These are phyloP conservation scores for Ilyonectria sp. DNA, from an alignment of 2,329 filamentous ascomycete species.

Conservation along the genomic window DNA sequence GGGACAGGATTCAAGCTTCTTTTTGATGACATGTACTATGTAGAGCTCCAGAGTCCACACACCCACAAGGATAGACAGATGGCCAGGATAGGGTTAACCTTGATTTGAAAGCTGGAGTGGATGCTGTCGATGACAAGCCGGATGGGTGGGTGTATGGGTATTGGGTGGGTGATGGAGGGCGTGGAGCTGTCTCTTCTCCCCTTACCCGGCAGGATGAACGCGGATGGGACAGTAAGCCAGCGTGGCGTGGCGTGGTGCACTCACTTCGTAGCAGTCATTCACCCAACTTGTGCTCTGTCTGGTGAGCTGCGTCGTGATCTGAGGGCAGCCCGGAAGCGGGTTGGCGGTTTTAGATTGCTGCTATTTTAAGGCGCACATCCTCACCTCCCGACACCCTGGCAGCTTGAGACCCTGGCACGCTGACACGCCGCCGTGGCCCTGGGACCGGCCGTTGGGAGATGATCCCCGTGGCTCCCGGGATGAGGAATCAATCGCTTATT, in stretches of 20 bases:
- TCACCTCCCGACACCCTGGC: constrained; percentile 2
- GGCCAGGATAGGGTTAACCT: not conserved
- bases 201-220: not conserved
- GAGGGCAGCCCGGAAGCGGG: not conserved
- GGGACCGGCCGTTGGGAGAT: not conserved
- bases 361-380: constrained; percentile 10
- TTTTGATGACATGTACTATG: too few species aligned
- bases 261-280: not conserved
- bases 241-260: not conserved
- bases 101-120: constrained; percentile 1
- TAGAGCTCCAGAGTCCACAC: too few species aligned
- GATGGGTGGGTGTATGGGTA: not conserved
- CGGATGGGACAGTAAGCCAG: not conserved
- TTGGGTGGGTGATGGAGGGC: too few species aligned
- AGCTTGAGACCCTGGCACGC: not conserved
- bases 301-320: not conserved
- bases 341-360: not conserved
- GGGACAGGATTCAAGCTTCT: not conserved
- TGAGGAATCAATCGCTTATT: not conserved
- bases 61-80: not conserved
- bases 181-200: not conserved
- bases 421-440: not conserved
- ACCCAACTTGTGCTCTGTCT: not conserved
- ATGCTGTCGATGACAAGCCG: not conserved
- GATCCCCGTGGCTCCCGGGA: not conserved